Percentiles rank a stretch among this genome's conserved stretches.
Conservation (phyloP, 73 alveolate species). For the Paramecium bursaria region DNA sequence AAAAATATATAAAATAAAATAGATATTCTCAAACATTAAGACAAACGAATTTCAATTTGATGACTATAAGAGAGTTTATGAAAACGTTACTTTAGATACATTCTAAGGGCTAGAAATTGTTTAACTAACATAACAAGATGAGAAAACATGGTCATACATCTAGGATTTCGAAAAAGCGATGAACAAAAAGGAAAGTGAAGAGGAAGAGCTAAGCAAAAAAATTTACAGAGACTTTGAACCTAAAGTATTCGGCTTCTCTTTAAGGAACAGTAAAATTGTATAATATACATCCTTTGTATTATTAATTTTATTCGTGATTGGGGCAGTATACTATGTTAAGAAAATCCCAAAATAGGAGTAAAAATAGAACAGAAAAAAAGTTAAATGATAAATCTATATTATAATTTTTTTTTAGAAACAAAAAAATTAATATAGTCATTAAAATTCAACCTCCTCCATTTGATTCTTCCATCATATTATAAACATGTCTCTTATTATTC, state of each 20-base stretch:
- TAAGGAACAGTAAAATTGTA: too few species aligned
- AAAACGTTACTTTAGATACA: slow-evolving; percentile 49
- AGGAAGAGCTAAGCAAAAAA: slow-evolving; percentile 10
- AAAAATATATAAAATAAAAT: not conserved
- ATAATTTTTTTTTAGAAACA: too few species aligned
- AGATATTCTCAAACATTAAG: slow-evolving; percentile 35
- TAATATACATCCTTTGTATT: too few species aligned
- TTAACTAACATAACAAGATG: slow-evolving; percentile 26
- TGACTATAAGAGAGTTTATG: slow-evolving; percentile 34
- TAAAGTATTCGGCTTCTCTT: slow-evolving; percentile 44
- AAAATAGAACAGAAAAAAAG: too few species aligned
- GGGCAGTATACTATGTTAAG: too few species aligned
- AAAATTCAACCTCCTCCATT: too few species aligned
- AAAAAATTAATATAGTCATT: too few species aligned
- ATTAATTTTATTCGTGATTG: too few species aligned
- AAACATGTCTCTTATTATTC: too few species aligned
- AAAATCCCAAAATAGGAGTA: too few species aligned
- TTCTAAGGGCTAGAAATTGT: slow-evolving; percentile 29
- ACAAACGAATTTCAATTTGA: slow-evolving; percentile 47
- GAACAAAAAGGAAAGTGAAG: slow-evolving; percentile 39
- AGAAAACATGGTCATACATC: slow-evolving; percentile 38
- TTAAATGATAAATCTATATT: too few species aligned
- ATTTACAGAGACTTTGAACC: slow-evolving; percentile 48
- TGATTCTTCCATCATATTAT: too few species aligned
- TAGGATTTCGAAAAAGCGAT: slow-evolving; percentile 51